Base-by-base conservation (phyloP, 1,284 basidiomycete species). In the Taiwanofungus camphoratus region DNA sequence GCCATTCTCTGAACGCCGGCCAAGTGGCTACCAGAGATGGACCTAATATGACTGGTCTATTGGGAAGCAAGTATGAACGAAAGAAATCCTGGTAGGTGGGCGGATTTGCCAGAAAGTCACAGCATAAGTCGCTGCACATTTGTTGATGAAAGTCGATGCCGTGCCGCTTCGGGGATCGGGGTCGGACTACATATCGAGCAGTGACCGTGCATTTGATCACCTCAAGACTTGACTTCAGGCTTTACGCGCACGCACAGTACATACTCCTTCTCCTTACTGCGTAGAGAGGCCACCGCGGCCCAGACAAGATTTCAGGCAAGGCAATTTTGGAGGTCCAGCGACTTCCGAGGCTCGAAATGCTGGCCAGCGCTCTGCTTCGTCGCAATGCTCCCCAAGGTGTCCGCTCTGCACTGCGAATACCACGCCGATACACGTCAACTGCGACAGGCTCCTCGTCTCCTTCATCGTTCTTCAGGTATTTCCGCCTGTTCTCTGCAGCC, bases 31-130 rank as follows among this genome's bases (percentile, higher is more conserved):
- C 42, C 19, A 63, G 45, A 2, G 50, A 29, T 2, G 44, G 49
- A 0, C 57, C 55, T 24, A 62, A 49, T 23, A 62, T 46, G n/a
- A 61, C 56, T 0, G 60, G 61, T 13, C 41, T 45, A 45, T 63
- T 63, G 7, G 55, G 51, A 9, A 53, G 21, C 3, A 63, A 51
- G 32, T 56, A 58, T 3, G 36, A 13, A 3, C 48, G 11, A 8
- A 59, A 42, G 23, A 63, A 63, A 7, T 58, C 49, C 4, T 30
- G n/a, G 43, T 63, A 63, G 1, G 51, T 44, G 1, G 54, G 55
- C 12, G 45, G 37, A 11, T 21, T 11, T 4, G 49, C 38, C 11
- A 50, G 38, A 19, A 27, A 38, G 19, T 42, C 45, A 24, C 45
- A 46, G 16, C n/a, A 13, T 12, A 4, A 8, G 12, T 26, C 19